Percentiles rank a stretch among this genome's conserved stretches.
Conservation (phyloP, 225 moss, liverwort and hornwort species). For the Lunularia cruciata region DNA sequence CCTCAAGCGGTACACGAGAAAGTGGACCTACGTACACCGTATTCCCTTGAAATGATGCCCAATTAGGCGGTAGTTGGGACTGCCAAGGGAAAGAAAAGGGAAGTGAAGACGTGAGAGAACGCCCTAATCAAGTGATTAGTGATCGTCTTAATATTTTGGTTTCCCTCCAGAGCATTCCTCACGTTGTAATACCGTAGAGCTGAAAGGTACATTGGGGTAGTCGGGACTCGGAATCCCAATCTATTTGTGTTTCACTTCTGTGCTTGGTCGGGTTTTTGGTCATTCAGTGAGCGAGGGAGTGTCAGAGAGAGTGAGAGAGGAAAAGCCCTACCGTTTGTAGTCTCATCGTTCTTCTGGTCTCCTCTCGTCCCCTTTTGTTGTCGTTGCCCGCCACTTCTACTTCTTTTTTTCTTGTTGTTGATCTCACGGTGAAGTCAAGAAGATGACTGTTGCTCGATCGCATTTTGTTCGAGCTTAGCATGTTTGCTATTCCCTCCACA, state of each 20-base stretch:
- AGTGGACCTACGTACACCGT: too few relatives aligned
- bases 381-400: background rate
- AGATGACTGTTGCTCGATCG: conserved; percentile 10
- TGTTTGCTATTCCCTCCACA: background rate
- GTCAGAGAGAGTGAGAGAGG: background rate
- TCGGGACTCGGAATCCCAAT: background rate
- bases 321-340: conserved; percentile 10
- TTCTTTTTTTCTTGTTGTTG: background rate
- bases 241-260: too few relatives aligned
- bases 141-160: too few relatives aligned
- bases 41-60: too few relatives aligned
- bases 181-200: background rate
- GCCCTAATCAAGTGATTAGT: too few relatives aligned
- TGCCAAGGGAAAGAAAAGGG: too few relatives aligned
- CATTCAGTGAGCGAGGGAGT: background rate
- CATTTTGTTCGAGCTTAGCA: conserved; percentile 5
- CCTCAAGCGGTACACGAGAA: too few relatives aligned
- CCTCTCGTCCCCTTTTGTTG: too few relatives aligned
- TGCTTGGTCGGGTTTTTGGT: too few relatives aligned
- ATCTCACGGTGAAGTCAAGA: background rate
- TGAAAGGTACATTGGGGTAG: background rate
- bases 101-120: too few relatives aligned
- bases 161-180: background rate
- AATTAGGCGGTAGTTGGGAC: too few relatives aligned
- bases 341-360: background rate